phyloP scores from a whole-genome alignment of 2,329 filamentous ascomycete genomes.

The Camptophora hylomeconis region DNA sequence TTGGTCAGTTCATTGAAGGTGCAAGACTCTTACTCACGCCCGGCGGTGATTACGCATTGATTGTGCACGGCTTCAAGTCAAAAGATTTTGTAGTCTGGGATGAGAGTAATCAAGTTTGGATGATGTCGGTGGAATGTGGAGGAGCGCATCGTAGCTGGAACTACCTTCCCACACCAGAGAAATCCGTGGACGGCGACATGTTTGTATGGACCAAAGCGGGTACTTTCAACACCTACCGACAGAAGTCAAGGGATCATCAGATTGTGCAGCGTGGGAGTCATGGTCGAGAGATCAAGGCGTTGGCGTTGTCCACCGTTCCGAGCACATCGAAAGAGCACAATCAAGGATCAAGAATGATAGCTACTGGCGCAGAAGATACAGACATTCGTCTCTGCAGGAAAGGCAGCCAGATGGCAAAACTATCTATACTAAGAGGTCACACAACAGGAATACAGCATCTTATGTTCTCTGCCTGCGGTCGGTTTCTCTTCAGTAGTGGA shows the following conservation, averaged over 20 bases:
- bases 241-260: conserved; percentile 28
- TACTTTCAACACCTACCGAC: conserved; percentile 33
- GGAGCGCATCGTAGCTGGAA: conserved; percentile 71
- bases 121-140: conserved; percentile 66
- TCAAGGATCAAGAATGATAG: no score
- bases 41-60: conserved; percentile 36
- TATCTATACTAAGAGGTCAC: conserved; percentile 55
- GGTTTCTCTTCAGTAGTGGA: conserved; percentile 70
- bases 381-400: conserved; percentile 54
- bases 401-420: background rate
- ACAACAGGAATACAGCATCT: conserved; percentile 72
- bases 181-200: conserved; percentile 27
- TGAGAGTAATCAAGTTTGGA: conserved; percentile 53
- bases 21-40: conserved; percentile 43
- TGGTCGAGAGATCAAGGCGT: conserved; percentile 69
- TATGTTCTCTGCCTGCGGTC: conserved; percentile 54
- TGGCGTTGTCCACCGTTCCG: conserved; percentile 34
- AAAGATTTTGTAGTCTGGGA: conserved; percentile 75
- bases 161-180: conserved; percentile 27
- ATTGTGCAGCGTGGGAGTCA: conserved; percentile 59
- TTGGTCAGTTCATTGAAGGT: conserved; percentile 66
- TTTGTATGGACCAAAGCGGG: conserved; percentile 68
- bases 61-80: conserved; percentile 70
- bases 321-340: conserved; percentile 8
- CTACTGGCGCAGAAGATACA: conserved; percentile 60